Base-by-base conservation (phyloP, 1,284 basidiomycete species). In the Tylopilus sp. region DNA sequence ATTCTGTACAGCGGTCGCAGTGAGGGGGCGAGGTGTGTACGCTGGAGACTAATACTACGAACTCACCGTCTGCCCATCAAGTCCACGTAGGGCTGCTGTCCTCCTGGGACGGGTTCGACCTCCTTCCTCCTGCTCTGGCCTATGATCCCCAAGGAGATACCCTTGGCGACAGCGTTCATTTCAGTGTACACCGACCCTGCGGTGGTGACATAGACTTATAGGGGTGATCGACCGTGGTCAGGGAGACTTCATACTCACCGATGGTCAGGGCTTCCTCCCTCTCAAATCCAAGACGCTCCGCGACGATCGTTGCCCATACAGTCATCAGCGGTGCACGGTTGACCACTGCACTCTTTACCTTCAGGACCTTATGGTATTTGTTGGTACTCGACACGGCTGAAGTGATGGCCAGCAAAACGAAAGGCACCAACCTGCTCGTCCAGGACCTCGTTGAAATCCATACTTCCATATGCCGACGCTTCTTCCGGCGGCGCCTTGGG, bases 261-360 rank as follows among this genome's bases (percentile, higher is more conserved):
- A 96, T 88, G 59, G 89, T 93, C 31, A 98, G 74, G 1, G 96
- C 89, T 69, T 98, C 96, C 56, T 89, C 81, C 44, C 86, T 76
- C 45, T 82, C 77, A 65, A 98, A 98, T 2, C 91, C 91, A 51
- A 96, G 74, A 25, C 83, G 75, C 59, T 95, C 89, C 7, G 91
- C 86, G 15, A 97, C 86, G 31, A 92, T 71, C 48, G 81, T 89
- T 0, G 91, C 82, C 95, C 95, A 98, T 1, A 89, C 91, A 41
- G 87, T 92, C 89, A 97, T 91, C 46, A 97, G 77, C 1, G 96
- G 95, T 1, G 95, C 94, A 18, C 95, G 84, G 68, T 98, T 98
- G 44, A 92, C 78, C 9, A 92, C 75, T 23, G 82, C 77, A 10
- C 68, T 78, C 59, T 84, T 88, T 36, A 64, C 72, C 55, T 62